Base-by-base conservation (phyloP, 345 rosid genomes). In the Gossypium raimondii region DNA sequence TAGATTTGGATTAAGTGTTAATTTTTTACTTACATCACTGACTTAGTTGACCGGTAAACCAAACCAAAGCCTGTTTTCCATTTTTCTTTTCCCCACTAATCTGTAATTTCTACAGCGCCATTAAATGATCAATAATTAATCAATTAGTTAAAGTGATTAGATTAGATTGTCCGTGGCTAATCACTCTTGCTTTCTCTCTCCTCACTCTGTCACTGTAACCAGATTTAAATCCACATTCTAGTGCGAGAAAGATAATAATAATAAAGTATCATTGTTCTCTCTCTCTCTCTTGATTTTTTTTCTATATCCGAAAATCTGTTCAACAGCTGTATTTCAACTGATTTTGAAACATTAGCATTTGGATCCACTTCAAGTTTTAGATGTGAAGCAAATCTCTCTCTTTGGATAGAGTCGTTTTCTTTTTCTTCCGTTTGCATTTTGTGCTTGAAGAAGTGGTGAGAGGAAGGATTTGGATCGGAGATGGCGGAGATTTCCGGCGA, bases 401-500 rank as follows among this genome's bases (percentile, higher is more conserved):
- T 58, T 17, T 71, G 24, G 22, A 18, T 9, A 5, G 41, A 34
- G 41, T 38, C 16, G 6, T 34, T 24, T 55, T 47, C 22, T 3
- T 38, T 13, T 41, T 12, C 7, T 34, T 25, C 4, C 2, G 71
- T 14, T 41, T 25, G 62, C 41, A 4, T 63, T 75, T 41, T 66
- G 43, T 55, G 51, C 13, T 70, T 51, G 55, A 55, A 68, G 69
- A 64, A 50, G 79, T 52, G 58, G 75, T 63, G 73, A 50, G 65
- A 60, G 38, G 70, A 61, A 68, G 59, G 53, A 60, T 72, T 77
- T 80, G 80, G 87, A 84, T 86, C 89, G 55, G 84, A 67, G 70
- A 86, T 86, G 89, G 81, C 80, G 83, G 89, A 86, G 62, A 50
- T 77, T 77, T 72, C 76, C 84, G 79, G 85, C 75, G 85, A 81